Evolutionary conservation across 768 basidiomycete genomes (phyloP).

Genomic region (Fomitopsis pulvina): DNA sequence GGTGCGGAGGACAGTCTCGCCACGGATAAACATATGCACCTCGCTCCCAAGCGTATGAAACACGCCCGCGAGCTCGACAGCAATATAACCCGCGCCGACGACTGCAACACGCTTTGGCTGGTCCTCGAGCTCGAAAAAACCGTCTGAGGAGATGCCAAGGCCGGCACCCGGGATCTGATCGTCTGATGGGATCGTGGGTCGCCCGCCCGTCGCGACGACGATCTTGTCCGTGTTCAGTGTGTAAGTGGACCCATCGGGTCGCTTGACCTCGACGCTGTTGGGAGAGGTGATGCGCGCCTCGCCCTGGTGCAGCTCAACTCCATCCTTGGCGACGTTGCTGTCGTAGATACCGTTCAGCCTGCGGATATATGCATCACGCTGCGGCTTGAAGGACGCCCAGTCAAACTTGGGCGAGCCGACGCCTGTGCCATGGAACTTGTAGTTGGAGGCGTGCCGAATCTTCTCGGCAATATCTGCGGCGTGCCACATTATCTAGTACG

Average conservation of each 20-base stretch:
- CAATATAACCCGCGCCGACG: conserved; percentile 97
- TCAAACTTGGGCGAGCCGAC: conserved; percentile 59
- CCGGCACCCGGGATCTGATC: conserved; percentile 83
- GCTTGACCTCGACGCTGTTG: conserved; percentile 66
- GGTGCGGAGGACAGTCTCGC: conserved; percentile 84
- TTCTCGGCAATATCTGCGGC: conserved; percentile 88
- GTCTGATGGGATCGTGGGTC: conserved; percentile 74
- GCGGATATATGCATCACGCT: conserved; percentile 93
- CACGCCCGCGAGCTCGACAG: conserved; percentile 93
- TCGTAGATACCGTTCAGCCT: conserved; percentile 89
- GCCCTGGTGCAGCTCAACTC: conserved; percentile 83
- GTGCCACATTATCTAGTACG: conserved; percentile 90
- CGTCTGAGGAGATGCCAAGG: conserved; percentile 89
- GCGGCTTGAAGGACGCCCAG: conserved; percentile 88
- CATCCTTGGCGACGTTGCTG: conserved; percentile 78
- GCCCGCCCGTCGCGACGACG: conserved; percentile 81
- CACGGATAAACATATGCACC: conserved; percentile 87
- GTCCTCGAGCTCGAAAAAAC: conserved; percentile 87
- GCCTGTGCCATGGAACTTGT: conserved; percentile 58
- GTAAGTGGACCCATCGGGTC: conserved; percentile 62
- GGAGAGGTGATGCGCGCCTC: conserved; percentile 65
- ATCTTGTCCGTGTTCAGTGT: conserved; percentile 71
- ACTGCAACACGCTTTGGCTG: conserved; percentile 93
- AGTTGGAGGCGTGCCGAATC: conserved; percentile 68
- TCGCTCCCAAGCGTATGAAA: conserved; percentile 88